Percentiles rank a stretch among this genome's conserved stretches.
Conservation (phyloP, 345 rosid species). For the Psidium guajava region DNA sequence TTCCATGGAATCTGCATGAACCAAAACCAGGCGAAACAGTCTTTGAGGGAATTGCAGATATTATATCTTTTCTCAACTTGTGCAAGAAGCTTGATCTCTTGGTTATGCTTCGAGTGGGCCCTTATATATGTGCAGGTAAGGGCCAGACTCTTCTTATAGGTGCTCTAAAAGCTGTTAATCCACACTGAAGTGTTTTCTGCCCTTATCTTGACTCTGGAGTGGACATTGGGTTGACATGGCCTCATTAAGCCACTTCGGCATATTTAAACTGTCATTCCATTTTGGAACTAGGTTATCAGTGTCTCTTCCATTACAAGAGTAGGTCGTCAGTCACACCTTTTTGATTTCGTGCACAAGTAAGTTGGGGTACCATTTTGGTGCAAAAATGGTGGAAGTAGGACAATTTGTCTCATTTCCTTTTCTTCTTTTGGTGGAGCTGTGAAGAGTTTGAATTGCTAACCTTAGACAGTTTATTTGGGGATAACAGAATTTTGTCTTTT, state of each 20-base stretch:
- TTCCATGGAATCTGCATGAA: conserved; percentile 95
- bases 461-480: neutral
- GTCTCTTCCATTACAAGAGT: neutral
- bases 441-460: neutral
- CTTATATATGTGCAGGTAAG: conserved; percentile 86
- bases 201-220: neutral
- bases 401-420: neutral
- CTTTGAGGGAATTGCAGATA: conserved; percentile 72
- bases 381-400: neutral
- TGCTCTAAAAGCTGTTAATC: neutral
- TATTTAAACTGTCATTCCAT: neutral
- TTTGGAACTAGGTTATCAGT: neutral
- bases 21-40: conserved; percentile 64
- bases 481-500: neutral
- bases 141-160: neutral
- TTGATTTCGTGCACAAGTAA: neutral
- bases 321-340: neutral
- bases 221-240: neutral
- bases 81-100: conserved; percentile 71
- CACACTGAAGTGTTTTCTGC: neutral
- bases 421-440: neutral
- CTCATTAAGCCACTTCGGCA: neutral
- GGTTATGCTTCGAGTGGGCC: conserved; percentile 94
- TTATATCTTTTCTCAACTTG: conserved; percentile 58
- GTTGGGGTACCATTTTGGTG: neutral